Percentiles rank a stretch among this genome's conserved stretches.
These are phyloP conservation scores for Athelia sp. DNA, from an alignment of 1,284 basidiomycete genomes.

Conservation along the genomic window DNA sequence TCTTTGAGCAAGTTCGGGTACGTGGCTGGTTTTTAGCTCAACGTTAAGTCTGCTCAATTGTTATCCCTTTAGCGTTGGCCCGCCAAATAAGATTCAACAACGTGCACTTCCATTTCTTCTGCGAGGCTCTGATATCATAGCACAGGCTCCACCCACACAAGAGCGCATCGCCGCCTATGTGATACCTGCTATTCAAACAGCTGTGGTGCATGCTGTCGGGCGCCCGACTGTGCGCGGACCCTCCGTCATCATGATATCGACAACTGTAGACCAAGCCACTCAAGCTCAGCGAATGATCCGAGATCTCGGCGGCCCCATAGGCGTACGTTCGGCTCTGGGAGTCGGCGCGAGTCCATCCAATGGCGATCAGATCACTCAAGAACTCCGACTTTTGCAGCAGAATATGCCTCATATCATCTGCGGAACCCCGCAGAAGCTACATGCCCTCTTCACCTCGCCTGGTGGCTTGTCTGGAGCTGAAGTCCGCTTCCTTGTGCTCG, in stretches of 20 bases:
- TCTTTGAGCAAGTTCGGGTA: conserved; percentile 93
- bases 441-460: conserved; percentile 85
- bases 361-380: conserved; percentile 61
- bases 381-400: conserved; percentile 82
- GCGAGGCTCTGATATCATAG: conserved; percentile 92
- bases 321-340: conserved; percentile 82
- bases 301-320: conserved; percentile 88
- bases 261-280: conserved; percentile 97
- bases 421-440: conserved; percentile 94
- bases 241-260: conserved; percentile 89
- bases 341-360: conserved; percentile 69
- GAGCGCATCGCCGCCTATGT: conserved; percentile 97
- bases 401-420: conserved; percentile 93
- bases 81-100: conserved; percentile 98
- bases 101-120: conserved; percentile 93
- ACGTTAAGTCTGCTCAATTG: conserved; percentile 8
- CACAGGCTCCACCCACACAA: conserved; percentile 97
- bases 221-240: conserved; percentile 69
- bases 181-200: conserved; percentile 88
- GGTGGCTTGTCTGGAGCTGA: conserved; percentile 75
- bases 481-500: conserved; percentile 88
- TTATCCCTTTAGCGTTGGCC: conserved; percentile 71
- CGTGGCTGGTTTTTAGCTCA: conserved; percentile 23
- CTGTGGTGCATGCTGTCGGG: conserved; percentile 54
- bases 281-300: conserved; percentile 97